Percentiles rank a stretch among this genome's conserved stretches.
phyloP scores from a whole-genome alignment of 768 basidiomycete species.

The Symmetrospora coprosmae region DNA sequence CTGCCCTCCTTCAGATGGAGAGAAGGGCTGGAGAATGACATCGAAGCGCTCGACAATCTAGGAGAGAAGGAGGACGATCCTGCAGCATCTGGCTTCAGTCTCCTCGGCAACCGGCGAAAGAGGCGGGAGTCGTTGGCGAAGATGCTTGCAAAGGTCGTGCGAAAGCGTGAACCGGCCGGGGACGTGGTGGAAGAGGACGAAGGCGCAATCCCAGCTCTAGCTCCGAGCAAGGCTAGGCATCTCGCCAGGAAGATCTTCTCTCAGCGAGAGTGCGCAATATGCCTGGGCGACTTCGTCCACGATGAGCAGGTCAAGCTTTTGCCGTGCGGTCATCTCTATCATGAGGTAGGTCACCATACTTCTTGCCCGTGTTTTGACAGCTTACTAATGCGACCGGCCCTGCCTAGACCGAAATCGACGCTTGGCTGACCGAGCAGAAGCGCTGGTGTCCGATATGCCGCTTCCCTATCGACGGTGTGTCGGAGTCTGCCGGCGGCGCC shows the following conservation, averaged over 20 bases:
- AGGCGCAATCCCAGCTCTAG: too few relatives aligned
- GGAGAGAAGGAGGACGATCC: background rate
- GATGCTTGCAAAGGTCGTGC: too few relatives aligned
- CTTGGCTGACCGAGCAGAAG: constrained; percentile 7
- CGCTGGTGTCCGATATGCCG: constrained; percentile 17
- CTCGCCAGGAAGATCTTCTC: constrained; percentile 10
- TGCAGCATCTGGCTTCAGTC: background rate
- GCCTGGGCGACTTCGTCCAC: constrained; percentile 4
- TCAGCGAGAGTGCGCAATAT: constrained; percentile 17
- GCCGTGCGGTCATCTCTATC: constrained; percentile 15
- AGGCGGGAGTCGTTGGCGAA: too few relatives aligned
- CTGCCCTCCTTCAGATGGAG: constrained; percentile 12
- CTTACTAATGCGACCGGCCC: background rate
- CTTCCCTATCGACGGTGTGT: background rate
- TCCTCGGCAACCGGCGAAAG: background rate
- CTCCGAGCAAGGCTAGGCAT: background rate
- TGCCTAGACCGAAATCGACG: constrained; percentile 3
- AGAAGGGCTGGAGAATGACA: background rate
- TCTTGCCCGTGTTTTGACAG: background rate
- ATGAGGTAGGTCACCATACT: background rate
- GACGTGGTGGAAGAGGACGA: too few relatives aligned
- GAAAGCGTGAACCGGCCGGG: too few relatives aligned
- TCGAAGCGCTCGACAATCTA: background rate
- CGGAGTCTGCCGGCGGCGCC: too few relatives aligned
- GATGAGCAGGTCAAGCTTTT: constrained; percentile 1